A percentile compares a stretch with the other conserved stretches of the same genome.
Evolutionary conservation across 768 basidiomycete species (phyloP).

Genomic region (Lactarius psammicola): DNA sequence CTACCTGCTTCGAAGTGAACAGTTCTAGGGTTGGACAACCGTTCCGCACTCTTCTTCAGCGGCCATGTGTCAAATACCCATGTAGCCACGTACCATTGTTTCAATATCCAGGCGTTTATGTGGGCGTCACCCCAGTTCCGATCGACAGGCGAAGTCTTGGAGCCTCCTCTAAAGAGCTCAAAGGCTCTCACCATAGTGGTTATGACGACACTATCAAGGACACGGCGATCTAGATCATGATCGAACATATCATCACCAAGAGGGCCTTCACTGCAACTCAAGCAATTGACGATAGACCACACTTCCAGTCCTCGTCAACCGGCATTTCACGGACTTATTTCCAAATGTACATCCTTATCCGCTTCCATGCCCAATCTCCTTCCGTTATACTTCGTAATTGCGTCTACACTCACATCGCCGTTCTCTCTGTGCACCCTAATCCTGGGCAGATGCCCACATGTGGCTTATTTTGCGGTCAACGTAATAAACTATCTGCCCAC

Average conservation of each 20-base stretch:
- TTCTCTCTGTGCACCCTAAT: background rate
- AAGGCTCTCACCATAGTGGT: background rate
- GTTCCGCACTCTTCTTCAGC: background rate
- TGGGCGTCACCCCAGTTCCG: background rate
- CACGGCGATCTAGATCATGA: background rate
- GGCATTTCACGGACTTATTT: background rate
- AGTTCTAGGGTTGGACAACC: background rate
- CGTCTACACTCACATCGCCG: background rate
- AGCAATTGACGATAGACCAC: background rate
- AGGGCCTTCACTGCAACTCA: background rate
- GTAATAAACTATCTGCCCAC: background rate
- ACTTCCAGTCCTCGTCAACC: background rate
- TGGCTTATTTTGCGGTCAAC: background rate
- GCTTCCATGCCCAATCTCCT: background rate
- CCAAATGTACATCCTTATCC: background rate
- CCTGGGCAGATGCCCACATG: background rate
- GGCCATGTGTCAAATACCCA: background rate
- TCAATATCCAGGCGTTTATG: background rate
- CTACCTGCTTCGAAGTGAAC: background rate
- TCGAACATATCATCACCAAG: background rate
- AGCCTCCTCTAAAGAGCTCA: background rate
- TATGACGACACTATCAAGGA: constrained; percentile 6
- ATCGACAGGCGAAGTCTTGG: background rate
- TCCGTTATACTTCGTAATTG: background rate
- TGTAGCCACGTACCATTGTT: background rate